A percentile compares a stretch with the other conserved stretches of the same genome.
Conservation (phyloP, 805 yeast species). For the Kazachstania psychrophila region DNA sequence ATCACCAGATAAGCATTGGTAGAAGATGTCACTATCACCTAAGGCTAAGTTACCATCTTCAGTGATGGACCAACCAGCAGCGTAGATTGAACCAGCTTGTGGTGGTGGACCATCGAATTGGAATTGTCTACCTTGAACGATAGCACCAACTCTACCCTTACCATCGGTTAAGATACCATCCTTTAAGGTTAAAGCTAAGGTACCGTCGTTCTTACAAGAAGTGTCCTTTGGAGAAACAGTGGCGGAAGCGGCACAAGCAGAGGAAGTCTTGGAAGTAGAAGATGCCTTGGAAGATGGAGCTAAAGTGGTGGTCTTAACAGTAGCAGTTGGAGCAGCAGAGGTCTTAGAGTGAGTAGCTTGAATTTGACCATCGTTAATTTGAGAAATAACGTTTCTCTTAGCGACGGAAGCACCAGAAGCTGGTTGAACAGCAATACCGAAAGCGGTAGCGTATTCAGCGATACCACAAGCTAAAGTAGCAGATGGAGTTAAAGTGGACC, state of each 20-base stretch:
- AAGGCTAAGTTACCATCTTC: conserved; percentile 49
- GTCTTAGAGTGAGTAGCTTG: conserved; percentile 35
- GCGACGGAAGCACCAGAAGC: conserved; percentile 30
- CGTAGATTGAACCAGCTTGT: conserved; percentile 58
- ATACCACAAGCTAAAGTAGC: conserved; percentile 46
- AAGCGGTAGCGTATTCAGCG: conserved; percentile 45
- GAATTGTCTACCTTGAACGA: conserved; percentile 68
- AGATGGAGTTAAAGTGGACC: conserved; percentile 63
- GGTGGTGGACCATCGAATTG: conserved; percentile 76
- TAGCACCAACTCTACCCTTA: conserved; percentile 57
- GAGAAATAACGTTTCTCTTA: conserved; percentile 35
- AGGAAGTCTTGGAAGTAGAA: conserved; percentile 9
- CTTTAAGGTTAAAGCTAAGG: conserved; percentile 45
- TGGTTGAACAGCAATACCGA: conserved; percentile 63
- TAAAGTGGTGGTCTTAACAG: conserved; percentile 17
- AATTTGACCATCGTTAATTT: conserved; percentile 40
- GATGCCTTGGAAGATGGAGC: conserved; percentile 29
- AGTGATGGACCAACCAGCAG: conserved; percentile 54
- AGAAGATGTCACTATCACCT: conserved; percentile 48
- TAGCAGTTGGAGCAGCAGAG: conserved; percentile 30
- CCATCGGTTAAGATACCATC: conserved; percentile 44
- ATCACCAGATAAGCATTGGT: conserved; percentile 56
- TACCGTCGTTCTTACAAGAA: conserved; percentile 26
- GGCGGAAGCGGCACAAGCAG: conserved; percentile 25
- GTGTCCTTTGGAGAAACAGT: conserved; percentile 17